Evolutionary conservation across 768 basidiomycete genomes (phyloP).

Genomic region (Mycena galericulata): DNA sequence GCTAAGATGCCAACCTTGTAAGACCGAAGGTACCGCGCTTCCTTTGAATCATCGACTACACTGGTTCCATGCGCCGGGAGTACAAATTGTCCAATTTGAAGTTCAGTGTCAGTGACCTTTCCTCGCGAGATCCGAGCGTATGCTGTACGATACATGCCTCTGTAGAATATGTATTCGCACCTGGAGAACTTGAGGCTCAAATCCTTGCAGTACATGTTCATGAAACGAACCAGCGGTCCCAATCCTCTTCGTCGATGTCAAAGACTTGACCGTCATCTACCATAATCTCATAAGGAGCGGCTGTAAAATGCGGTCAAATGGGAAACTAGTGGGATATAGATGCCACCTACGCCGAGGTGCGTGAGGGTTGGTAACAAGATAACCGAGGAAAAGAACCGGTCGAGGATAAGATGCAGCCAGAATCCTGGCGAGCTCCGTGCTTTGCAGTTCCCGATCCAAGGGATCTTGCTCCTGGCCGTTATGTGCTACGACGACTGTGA

Average conservation of each 20-base stretch:
- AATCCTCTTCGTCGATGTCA: conserved; percentile 82
- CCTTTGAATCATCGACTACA: conserved; percentile 68
- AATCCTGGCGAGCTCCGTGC: conserved; percentile 81
- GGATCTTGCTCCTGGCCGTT: conserved; percentile 96
- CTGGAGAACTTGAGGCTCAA: conserved; percentile 50
- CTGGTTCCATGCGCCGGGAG: conserved; percentile 69
- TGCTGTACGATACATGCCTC: conserved; percentile 82
- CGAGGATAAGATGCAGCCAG: conserved; percentile 77
- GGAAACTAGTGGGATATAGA: not conserved
- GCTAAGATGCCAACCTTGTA: no score
- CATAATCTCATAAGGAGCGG: conserved; percentile 81
- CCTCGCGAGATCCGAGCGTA: conserved; percentile 88
- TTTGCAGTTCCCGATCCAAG: conserved; percentile 89
- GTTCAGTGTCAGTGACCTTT: conserved; percentile 90
- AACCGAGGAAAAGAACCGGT: conserved; percentile 85
- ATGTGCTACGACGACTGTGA: conserved; percentile 89
- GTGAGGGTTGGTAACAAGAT: conserved; percentile 80
- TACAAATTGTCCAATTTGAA: conserved; percentile 89
- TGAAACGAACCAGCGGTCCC: conserved; percentile 75
- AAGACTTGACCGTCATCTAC: conserved; percentile 82
- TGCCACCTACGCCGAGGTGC: conserved; percentile 67
- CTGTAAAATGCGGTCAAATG: conserved; percentile 46
- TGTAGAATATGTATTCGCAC: conserved; percentile 94
- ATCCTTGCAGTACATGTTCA: no score
- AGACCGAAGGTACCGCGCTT: conserved; percentile 75